Evolutionary conservation across 768 basidiomycete genomes (phyloP).

Genomic region (Naganishia antarctica): DNA sequence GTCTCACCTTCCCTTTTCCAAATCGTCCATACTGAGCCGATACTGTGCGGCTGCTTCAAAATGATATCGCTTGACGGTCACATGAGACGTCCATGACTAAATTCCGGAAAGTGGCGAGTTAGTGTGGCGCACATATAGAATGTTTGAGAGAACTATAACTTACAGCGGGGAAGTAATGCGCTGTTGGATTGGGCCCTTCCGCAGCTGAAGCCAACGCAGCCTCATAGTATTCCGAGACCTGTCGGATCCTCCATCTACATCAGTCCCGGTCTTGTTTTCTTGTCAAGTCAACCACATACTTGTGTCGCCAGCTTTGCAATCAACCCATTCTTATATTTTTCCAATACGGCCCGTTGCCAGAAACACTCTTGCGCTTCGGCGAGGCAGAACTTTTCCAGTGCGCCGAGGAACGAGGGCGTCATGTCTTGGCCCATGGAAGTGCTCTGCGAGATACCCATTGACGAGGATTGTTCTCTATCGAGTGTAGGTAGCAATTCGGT

Average conservation of each 20-base stretch:
- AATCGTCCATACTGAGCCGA: constrained; percentile 80
- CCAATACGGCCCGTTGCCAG: constrained; percentile 81
- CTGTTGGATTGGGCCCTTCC: constrained; percentile 38
- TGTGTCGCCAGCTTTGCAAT: constrained; percentile 76
- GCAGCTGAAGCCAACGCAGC: constrained; percentile 50
- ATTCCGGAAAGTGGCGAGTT: not conserved
- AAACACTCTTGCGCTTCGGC: constrained; percentile 96
- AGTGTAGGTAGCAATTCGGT: constrained; percentile 38
- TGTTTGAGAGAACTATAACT: constrained; percentile 27
- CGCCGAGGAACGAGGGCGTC: constrained; percentile 58
- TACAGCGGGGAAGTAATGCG: constrained; percentile 45
- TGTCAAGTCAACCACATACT: too few species aligned
- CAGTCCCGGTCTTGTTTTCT: too few species aligned
- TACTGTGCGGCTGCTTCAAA: constrained; percentile 86
- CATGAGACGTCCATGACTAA: constrained; percentile 73
- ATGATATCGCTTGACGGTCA: constrained; percentile 76
- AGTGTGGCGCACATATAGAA: not conserved
- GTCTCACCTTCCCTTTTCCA: constrained; percentile 58
- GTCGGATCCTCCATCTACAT: too few species aligned
- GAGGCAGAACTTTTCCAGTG: constrained; percentile 71
- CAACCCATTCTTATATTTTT: constrained; percentile 69
- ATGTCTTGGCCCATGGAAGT: constrained; percentile 57
- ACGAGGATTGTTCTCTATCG: constrained; percentile 33
- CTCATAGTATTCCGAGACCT: constrained; percentile 62
- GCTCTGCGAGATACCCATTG: not conserved